A percentile compares a stretch with the other conserved stretches of the same genome.
These are phyloP conservation scores for Melanopsichium pennsylvanicum DNA, from an alignment of 1,284 basidiomycete genomes.

Conservation along the genomic window DNA sequence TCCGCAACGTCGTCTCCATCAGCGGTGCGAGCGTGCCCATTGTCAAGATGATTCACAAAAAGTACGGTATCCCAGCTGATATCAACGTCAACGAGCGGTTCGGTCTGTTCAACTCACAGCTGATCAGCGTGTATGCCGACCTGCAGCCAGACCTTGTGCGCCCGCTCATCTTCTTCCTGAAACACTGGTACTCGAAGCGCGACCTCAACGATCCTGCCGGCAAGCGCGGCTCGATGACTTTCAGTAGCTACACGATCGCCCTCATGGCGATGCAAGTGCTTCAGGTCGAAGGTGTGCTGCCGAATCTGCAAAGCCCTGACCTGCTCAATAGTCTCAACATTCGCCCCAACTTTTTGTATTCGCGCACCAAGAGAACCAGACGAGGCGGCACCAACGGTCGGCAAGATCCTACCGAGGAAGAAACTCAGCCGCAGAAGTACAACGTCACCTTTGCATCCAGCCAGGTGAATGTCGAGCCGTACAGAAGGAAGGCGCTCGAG, in stretches of 20 bases:
- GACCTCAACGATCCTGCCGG: constrained; percentile 56
- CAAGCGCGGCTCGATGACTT: constrained; percentile 31
- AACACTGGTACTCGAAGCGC: constrained; percentile 49
- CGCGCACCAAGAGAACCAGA: constrained; percentile 19
- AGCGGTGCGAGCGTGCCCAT: constrained; percentile 49
- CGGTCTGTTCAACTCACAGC: constrained; percentile 49
- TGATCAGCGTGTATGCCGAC: constrained; percentile 52
- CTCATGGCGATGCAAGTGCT: constrained; percentile 63
- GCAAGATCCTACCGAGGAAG: background rate
- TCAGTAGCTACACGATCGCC: constrained; percentile 57
- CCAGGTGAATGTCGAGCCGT: background rate
- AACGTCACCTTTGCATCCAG: constrained; percentile 24
- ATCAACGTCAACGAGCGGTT: constrained; percentile 61
- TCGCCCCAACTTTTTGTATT: constrained; percentile 41
- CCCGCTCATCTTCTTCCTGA: constrained; percentile 56
- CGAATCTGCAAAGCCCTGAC: constrained; percentile 62
- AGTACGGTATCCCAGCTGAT: constrained; percentile 40
- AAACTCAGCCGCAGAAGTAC: constrained; percentile 23
- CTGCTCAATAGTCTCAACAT: constrained; percentile 46
- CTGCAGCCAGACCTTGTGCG: constrained; percentile 46
- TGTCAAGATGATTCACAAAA: constrained; percentile 51
- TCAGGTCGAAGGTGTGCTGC: constrained; percentile 58
- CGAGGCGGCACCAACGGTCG: no score
- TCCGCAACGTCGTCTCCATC: constrained; percentile 31
- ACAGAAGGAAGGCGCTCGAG: constrained; percentile 2